These are phyloP conservation scores for Pouteria glomerata DNA, from an alignment of 148 eudicot species.

Conservation along the genomic window DNA sequence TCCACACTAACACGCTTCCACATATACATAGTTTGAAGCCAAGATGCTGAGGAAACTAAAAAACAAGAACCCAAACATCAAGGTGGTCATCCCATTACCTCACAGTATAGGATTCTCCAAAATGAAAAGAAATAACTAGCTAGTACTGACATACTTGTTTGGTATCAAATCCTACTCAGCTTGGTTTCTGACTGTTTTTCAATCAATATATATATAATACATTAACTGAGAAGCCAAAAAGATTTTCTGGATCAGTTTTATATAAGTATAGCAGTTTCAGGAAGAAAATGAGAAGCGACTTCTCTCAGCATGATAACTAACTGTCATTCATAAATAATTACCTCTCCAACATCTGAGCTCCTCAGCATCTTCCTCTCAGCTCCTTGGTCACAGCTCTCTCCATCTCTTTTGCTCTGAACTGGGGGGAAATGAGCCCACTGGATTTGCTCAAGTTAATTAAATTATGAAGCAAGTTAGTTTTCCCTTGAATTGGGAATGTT, in stretches of 20 bases:
- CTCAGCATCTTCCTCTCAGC: conserved; percentile 17
- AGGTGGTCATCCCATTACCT: too few relatives aligned
- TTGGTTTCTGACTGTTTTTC: too few relatives aligned
- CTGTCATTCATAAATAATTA: not conserved
- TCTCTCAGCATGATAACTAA: not conserved
- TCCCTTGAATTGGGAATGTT: not conserved
- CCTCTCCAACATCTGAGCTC: conserved; percentile 16
- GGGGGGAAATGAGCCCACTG: conserved; percentile 95
- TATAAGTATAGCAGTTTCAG: not conserved
- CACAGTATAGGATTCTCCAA: too few relatives aligned
- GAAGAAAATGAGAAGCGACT: not conserved
- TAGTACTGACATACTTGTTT: too few relatives aligned
- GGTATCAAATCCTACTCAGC: too few relatives aligned
- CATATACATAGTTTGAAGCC: too few relatives aligned
- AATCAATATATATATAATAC: too few relatives aligned
- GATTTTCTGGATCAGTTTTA: not conserved
- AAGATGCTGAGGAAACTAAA: too few relatives aligned
- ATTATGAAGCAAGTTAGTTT: not conserved
- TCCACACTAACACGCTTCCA: too few relatives aligned
- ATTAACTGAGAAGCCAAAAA: not conserved
- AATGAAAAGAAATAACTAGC: too few relatives aligned
- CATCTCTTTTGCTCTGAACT: conserved; percentile 35
- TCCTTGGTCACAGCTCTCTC: conserved; percentile 26
- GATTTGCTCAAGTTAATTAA: conserved; percentile 1
- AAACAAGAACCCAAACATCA: too few relatives aligned